Percentiles rank a stretch among this genome's conserved stretches.
Evolutionary conservation across 2,329 filamentous ascomycete genomes (phyloP).

Genomic region (Cadophora gregata): DNA sequence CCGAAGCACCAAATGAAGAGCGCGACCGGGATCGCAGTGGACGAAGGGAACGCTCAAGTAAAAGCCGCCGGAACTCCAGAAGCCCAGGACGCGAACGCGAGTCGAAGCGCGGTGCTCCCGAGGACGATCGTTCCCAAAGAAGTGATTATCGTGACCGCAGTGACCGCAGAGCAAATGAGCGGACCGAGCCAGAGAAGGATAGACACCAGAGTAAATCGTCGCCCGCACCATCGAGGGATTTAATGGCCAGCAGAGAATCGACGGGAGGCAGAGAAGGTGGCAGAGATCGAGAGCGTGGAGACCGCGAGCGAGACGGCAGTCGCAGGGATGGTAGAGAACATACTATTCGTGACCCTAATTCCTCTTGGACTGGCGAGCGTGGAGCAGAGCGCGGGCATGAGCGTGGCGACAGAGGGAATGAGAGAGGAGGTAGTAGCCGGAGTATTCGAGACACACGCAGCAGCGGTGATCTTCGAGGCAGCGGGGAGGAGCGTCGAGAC

Average conservation of each 20-base stretch:
- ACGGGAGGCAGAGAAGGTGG: constrained; percentile 28
- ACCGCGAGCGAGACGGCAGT: constrained; percentile 38
- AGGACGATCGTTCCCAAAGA: constrained; percentile 39
- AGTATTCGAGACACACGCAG: constrained; percentile 31
- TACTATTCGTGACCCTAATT: constrained; percentile 32
- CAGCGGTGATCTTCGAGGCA: constrained; percentile 28
- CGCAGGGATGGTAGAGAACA: constrained; percentile 38
- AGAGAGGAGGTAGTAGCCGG: constrained; percentile 33
- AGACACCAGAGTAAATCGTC: constrained; percentile 28
- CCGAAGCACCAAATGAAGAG: constrained; percentile 31
- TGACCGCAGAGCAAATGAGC: constrained; percentile 30
- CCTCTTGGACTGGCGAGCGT: constrained; percentile 36
- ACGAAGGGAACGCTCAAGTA: constrained; percentile 41
- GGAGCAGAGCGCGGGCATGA: constrained; percentile 31
- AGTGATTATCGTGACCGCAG: constrained; percentile 42
- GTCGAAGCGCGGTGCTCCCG: constrained; percentile 36
- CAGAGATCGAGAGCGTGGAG: constrained; percentile 30
- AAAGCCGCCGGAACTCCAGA: constrained; percentile 41
- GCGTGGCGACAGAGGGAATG: constrained; percentile 29
- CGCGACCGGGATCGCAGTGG: constrained; percentile 41
- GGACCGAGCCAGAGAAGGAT: constrained; percentile 27
- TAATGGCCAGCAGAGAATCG: constrained; percentile 30
- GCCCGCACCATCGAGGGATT: constrained; percentile 31
- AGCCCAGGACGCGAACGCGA: constrained; percentile 41
- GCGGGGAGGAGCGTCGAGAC: constrained; percentile 37